phyloP scores from a whole-genome alignment of 2,329 filamentous ascomycete genomes.

The Fusarium poae region DNA sequence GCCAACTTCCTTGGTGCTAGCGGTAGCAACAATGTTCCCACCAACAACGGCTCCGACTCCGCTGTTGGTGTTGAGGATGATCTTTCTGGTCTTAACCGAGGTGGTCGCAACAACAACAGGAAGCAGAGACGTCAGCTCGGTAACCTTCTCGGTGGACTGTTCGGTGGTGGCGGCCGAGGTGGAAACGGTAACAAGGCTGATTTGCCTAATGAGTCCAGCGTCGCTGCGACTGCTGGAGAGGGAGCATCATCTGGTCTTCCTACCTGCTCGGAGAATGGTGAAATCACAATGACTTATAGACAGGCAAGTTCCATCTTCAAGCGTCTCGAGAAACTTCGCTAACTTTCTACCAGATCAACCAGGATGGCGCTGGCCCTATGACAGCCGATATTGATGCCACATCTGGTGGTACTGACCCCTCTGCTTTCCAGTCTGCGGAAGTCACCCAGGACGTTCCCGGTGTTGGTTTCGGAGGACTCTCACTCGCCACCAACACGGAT shows the following conservation, averaged over 20 bases:
- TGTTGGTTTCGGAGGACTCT: constrained; percentile 67
- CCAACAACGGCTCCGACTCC: constrained; percentile 55
- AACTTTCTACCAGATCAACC: constrained; percentile 67
- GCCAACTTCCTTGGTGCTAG: constrained; percentile 68
- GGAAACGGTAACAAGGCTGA: constrained; percentile 56
- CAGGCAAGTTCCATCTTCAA: constrained; percentile 42
- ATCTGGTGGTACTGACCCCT: constrained; percentile 70
- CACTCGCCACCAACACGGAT: constrained; percentile 70
- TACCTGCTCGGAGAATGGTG: constrained; percentile 70
- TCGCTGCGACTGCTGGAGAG: constrained; percentile 66
- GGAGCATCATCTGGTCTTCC: constrained; percentile 69
- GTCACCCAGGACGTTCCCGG: constrained; percentile 74
- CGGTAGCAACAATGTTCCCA: constrained; percentile 49
- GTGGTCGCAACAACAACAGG: constrained; percentile 15
- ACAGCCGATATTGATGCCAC: constrained; percentile 71
- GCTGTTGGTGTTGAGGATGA: constrained; percentile 61
- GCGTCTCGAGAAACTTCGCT: accelerated
- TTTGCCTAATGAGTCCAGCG: constrained; percentile 54
- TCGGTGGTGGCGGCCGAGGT: constrained; percentile 37
- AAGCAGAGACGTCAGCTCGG: constrained; percentile 49
- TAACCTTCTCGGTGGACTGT: constrained; percentile 41
- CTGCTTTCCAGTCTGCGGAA: constrained; percentile 70
- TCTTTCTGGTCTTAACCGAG: constrained; percentile 49
- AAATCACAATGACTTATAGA: constrained; percentile 73
- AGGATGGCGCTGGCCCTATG: constrained; percentile 76